Evolutionary conservation across 495 filamentous ascomycete genomes (phyloP).

Genomic region (Tricharina praecox): DNA sequence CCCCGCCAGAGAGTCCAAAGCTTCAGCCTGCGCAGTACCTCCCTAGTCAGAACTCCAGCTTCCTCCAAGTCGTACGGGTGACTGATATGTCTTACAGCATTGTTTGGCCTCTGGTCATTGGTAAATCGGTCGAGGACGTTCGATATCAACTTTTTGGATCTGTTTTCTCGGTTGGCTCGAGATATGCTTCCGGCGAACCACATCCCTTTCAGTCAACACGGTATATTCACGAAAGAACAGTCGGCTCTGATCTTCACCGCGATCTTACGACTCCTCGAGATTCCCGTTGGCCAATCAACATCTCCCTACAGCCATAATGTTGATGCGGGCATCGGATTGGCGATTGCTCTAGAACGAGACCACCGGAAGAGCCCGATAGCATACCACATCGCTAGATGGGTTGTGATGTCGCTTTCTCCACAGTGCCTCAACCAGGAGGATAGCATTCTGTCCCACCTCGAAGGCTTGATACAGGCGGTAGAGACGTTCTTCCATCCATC

Average conservation of each 20-base stretch:
- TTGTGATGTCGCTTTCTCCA: constrained; percentile 84
- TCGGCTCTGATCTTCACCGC: constrained; percentile 86
- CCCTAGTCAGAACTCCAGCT: constrained; percentile 33
- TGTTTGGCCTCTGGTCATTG: constrained; percentile 93
- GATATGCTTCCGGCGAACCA: constrained; percentile 60
- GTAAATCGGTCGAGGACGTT: constrained; percentile 77
- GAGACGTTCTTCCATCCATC: constrained; percentile 99
- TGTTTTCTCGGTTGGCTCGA: constrained; percentile 68
- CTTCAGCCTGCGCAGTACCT: constrained; percentile 67
- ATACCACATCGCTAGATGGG: constrained; percentile 88
- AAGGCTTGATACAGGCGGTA: constrained; percentile 85
- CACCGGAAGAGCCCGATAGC: constrained; percentile 78
- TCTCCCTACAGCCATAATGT: constrained; percentile 73
- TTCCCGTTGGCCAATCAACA: constrained; percentile 88
- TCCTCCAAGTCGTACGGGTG: not conserved
- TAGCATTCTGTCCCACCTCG: constrained; percentile 69
- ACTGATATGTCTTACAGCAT: constrained; percentile 31
- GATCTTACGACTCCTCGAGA: constrained; percentile 75
- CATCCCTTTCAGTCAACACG: constrained; percentile 69
- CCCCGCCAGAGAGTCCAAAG: constrained; percentile 50
- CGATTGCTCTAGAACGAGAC: constrained; percentile 73
- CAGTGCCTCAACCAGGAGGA: constrained; percentile 57
- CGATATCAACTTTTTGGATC: constrained; percentile 74
- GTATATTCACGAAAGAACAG: constrained; percentile 83
- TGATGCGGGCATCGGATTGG: constrained; percentile 67